Conservation (phyloP, 2,329 filamentous ascomycete species). For the Alternaria metachromatica region DNA sequence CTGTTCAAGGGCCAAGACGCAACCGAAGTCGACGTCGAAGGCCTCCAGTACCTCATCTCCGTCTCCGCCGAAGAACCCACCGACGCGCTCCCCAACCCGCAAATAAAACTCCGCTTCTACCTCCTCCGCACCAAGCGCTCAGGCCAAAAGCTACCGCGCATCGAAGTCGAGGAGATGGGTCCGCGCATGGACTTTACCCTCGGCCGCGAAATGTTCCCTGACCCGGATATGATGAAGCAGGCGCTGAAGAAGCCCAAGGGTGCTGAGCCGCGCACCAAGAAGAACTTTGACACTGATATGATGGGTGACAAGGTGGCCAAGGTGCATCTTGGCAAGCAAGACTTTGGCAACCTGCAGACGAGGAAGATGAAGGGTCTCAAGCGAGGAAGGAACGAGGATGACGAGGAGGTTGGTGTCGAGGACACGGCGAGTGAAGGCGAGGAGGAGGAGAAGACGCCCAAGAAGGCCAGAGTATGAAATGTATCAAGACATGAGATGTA, state of each 20-base stretch:
- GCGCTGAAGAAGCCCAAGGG: conserved; percentile 86
- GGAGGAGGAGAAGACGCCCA: conserved; percentile 30
- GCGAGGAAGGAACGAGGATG: conserved; percentile 63
- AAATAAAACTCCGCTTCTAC: conserved; percentile 77
- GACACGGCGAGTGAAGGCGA: conserved; percentile 28
- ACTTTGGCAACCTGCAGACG: conserved; percentile 85
- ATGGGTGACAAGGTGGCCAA: conserved; percentile 97
- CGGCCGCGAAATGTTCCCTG: conserved; percentile 79
- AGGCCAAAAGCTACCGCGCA: conserved; percentile 83
- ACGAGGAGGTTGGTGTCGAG: conserved; percentile 43
- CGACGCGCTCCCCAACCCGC: conserved; percentile 51
- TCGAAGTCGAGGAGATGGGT: conserved; percentile 95
- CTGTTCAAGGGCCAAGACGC: conserved; percentile 86
- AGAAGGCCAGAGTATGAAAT: conserved; percentile 33
- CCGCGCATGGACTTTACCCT: conserved; percentile 91
- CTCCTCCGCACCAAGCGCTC: conserved; percentile 84
- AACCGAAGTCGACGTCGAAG: conserved; percentile 90
- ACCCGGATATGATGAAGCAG: conserved; percentile 82
- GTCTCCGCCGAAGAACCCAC: conserved; percentile 71
- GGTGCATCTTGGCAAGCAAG: conserved; percentile 89
- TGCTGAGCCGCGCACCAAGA: conserved; percentile 80
- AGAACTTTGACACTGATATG: conserved; percentile 90
- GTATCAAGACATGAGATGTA: not conserved
- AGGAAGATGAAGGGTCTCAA: conserved; percentile 99
- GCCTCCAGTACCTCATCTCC: conserved; percentile 87